Conservation (phyloP, 2,329 filamentous ascomycete genomes). For the Venturiaceae sp. region DNA sequence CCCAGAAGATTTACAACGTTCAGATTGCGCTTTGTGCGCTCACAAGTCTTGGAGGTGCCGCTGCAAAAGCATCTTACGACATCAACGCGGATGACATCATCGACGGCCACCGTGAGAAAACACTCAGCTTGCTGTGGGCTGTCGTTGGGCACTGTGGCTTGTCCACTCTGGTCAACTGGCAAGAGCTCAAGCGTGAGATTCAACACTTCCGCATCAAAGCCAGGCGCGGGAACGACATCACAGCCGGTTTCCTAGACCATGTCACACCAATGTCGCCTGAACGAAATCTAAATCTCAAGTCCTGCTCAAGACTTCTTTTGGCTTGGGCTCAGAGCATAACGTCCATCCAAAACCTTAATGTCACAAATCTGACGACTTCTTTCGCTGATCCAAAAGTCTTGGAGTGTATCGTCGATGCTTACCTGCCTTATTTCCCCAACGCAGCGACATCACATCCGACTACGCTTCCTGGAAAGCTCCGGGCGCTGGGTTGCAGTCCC, state of each 20-base stretch:
- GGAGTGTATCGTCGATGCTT: conserved; percentile 46
- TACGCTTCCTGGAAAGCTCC: conserved; percentile 26
- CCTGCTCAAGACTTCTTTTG: conserved; percentile 36
- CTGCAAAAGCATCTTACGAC: conserved; percentile 28
- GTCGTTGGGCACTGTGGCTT: conserved; percentile 49
- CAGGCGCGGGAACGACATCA: conserved; percentile 10
- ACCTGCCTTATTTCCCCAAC: conserved; percentile 34
- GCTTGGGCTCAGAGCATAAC: conserved; percentile 47
- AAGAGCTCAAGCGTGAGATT: conserved; percentile 43
- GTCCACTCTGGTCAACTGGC: conserved; percentile 43
- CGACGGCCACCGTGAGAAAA: conserved; percentile 55
- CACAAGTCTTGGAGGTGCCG: conserved; percentile 30
- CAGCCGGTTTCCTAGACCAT: conserved; percentile 10
- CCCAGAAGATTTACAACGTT: conserved; percentile 50
- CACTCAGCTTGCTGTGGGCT: conserved; percentile 49
- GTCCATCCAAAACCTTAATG: conserved; percentile 30
- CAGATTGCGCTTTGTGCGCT: conserved; percentile 47
- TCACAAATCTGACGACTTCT: conserved; percentile 47
- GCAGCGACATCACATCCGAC: conserved; percentile 8
- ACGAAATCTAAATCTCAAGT: conserved; percentile 15
- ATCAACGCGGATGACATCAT: conserved; percentile 50
- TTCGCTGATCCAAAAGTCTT: conserved; percentile 47
- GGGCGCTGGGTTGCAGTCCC: conserved; percentile 29
- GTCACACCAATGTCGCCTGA: conserved; percentile 18
- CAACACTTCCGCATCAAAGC: conserved; percentile 22